Evolutionary conservation across 1,284 basidiomycete genomes (phyloP).

Genomic region (Ceratobasidium sp.): DNA sequence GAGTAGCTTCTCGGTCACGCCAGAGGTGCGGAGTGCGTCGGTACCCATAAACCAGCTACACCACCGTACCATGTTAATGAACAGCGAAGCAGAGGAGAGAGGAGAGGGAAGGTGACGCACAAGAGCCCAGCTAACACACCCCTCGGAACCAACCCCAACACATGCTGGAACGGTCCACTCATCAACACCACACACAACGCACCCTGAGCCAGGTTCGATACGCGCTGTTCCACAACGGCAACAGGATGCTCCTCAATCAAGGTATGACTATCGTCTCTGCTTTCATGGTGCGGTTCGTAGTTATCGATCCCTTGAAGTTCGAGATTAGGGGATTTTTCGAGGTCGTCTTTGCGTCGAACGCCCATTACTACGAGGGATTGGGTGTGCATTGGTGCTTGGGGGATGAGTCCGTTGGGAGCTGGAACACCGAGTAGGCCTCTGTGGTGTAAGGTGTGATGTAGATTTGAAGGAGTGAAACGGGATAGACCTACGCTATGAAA

Average conservation of each 20-base stretch:
- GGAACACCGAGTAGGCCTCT: conserved; percentile 87
- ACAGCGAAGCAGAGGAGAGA: conserved; percentile 51
- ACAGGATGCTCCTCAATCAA: conserved; percentile 72
- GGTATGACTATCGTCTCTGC: conserved; percentile 44
- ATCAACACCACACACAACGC: conserved; percentile 83
- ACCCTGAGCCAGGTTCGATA: conserved; percentile 89
- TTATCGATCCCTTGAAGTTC: conserved; percentile 44
- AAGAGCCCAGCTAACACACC: conserved; percentile 74
- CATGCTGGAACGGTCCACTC: conserved; percentile 83
- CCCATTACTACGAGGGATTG: conserved; percentile 86
- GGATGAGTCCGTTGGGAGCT: conserved; percentile 95
- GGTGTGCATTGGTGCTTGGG: conserved; percentile 96
- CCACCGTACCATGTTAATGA: conserved; percentile 17
- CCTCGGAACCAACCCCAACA: conserved; percentile 83
- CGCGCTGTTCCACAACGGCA: conserved; percentile 88
- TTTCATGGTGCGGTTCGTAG: conserved; percentile 47
- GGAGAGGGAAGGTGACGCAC: conserved; percentile 60
- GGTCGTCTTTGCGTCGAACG: conserved; percentile 60
- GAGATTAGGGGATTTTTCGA: conserved; percentile 51
- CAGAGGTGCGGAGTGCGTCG: conserved; percentile 84
- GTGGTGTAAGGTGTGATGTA: neutral
- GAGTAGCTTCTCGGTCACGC: conserved; percentile 85
- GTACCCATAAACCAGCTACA: conserved; percentile 90
- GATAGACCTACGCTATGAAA: conserved; percentile 72
- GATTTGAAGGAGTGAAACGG: no score